phyloP scores from a whole-genome alignment of 2,329 filamentous ascomycete genomes.

The Alternaria brassicicola region DNA sequence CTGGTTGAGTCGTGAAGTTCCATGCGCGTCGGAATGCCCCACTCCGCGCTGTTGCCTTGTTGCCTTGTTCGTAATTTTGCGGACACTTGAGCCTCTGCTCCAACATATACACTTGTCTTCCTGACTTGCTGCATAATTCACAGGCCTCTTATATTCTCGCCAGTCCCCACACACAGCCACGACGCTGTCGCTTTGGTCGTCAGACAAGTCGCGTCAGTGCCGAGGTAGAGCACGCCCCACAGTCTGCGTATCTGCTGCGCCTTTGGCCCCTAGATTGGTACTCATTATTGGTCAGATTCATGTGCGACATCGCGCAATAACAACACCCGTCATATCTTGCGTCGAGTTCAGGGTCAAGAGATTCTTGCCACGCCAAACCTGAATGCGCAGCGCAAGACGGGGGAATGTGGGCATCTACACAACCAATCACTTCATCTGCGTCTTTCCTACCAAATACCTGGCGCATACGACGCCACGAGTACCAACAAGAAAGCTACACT shows the following conservation, averaged over 20 bases:
- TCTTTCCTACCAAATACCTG: neutral
- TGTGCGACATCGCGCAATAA: neutral
- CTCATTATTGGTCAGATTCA: fast-evolving
- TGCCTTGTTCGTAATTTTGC: no score
- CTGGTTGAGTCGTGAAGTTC: no score
- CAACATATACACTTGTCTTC: neutral
- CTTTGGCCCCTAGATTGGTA: neutral
- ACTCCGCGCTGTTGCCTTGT: no score
- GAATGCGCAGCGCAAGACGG: neutral
- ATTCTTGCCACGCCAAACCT: neutral
- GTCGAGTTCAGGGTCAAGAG: neutral
- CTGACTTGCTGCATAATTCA: neutral
- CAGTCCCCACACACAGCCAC: neutral
- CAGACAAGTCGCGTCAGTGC: neutral
- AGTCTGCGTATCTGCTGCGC: fast-evolving
- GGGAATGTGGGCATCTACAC: neutral
- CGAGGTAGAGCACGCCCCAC: neutral
- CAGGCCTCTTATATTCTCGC: neutral
- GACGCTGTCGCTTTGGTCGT: neutral
- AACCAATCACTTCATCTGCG: neutral
- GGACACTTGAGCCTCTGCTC: neutral
- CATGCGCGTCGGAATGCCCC: no score
- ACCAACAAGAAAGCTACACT: neutral
- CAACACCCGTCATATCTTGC: neutral
- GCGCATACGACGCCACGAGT: neutral